Evolutionary conservation across 1,284 basidiomycete species (phyloP).

Genomic region (Neolentinus lepideus): DNA sequence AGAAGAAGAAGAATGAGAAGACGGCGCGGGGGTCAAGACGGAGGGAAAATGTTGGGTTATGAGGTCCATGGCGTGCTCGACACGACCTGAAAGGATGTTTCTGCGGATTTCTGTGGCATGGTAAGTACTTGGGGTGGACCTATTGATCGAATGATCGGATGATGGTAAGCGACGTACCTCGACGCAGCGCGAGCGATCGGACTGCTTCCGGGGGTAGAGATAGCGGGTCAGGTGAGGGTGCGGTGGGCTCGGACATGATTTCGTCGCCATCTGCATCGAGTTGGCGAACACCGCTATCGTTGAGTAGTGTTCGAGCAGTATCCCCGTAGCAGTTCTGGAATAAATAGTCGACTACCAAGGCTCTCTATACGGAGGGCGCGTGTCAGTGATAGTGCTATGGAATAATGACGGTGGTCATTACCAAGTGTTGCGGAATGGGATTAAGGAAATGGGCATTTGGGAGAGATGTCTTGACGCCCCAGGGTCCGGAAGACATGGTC

Average conservation of each 20-base stretch:
- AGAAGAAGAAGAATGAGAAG: neutral
- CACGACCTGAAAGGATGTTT: constrained; percentile 59
- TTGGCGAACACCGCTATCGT: constrained; percentile 53
- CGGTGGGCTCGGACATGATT: constrained; percentile 27
- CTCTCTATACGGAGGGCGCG: constrained; percentile 37
- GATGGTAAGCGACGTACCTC: constrained; percentile 32
- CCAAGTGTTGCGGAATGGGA: constrained; percentile 1
- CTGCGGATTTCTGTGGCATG: constrained; percentile 50
- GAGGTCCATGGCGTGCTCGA: constrained; percentile 60
- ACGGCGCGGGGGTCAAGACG: constrained; percentile 26
- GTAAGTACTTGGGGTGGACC: constrained; percentile 5
- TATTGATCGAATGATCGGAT: constrained; percentile 2
- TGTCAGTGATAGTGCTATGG: neutral
- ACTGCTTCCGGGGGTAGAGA: constrained; percentile 37
- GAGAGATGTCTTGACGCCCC: neutral
- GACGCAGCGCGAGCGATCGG: constrained; percentile 42
- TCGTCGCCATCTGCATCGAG: constrained; percentile 68
- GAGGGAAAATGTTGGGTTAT: constrained; percentile 64
- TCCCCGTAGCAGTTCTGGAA: constrained; percentile 65
- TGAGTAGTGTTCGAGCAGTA: constrained; percentile 65
- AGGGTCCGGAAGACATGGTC: neutral
- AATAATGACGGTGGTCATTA: neutral
- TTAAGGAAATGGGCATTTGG: neutral
- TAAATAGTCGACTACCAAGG: constrained; percentile 79
- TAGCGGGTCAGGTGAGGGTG: constrained; percentile 17